Evolutionary conservation across 2,329 filamentous ascomycete species (phyloP).

Genomic region (Alternaria postmessia): DNA sequence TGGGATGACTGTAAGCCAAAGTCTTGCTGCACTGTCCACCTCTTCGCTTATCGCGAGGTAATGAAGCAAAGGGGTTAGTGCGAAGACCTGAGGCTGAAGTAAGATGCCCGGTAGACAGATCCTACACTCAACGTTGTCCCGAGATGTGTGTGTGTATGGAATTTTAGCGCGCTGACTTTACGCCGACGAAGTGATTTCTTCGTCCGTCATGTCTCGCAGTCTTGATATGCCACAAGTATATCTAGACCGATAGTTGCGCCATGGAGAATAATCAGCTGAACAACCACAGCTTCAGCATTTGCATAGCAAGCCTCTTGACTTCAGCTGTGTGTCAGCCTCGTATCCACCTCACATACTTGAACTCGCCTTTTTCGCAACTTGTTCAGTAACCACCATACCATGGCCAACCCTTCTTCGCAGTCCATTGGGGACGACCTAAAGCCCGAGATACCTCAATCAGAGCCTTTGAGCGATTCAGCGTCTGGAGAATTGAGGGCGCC

Average conservation of each 20-base stretch:
- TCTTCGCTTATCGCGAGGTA: not conserved
- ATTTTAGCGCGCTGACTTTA: not conserved
- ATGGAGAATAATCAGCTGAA: not conserved
- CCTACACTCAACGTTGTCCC: not conserved
- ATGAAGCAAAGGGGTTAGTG: not conserved
- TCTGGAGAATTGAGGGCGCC: constrained; percentile 18
- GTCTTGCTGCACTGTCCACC: not conserved
- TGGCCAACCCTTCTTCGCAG: constrained; percentile 21
- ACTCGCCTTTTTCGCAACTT: not conserved
- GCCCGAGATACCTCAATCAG: constrained; percentile 8
- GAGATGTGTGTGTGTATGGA: not conserved
- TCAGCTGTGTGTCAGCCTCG: not conserved
- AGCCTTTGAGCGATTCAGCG: constrained; percentile 14
- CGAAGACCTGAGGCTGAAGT: not conserved
- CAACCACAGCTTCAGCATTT: not conserved
- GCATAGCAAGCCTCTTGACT: not conserved
- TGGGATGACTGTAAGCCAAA: not conserved
- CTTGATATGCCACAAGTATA: not conserved
- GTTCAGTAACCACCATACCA: not conserved
- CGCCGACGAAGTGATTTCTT: not conserved
- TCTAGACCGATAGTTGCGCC: not conserved
- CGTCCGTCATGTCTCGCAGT: not conserved
- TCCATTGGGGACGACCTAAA: constrained; percentile 22
- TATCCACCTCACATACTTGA: not conserved
- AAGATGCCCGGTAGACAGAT: not conserved